A percentile compares a stretch with the other conserved stretches of the same genome.
These are phyloP conservation scores for Gynostemma pentaphyllum DNA, from an alignment of 306 rosid species.

Conservation along the genomic window DNA sequence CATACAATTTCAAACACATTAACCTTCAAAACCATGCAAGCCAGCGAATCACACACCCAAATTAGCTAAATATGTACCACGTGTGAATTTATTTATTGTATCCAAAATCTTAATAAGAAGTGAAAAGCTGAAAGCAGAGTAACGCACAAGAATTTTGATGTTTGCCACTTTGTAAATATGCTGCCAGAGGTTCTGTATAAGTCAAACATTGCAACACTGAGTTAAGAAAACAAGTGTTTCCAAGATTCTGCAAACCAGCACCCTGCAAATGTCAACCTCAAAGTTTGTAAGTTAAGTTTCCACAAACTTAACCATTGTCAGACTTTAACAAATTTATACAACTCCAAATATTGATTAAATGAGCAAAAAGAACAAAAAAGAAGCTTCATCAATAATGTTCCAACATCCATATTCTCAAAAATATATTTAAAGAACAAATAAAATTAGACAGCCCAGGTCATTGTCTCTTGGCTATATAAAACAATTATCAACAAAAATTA, in stretches of 20 bases:
- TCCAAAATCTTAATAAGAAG: neutral
- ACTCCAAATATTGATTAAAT: neutral
- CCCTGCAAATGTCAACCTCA: constrained; percentile 47
- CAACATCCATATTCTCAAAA: no score
- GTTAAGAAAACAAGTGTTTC: constrained; percentile 93
- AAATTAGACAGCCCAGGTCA: neutral
- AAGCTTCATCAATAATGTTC: no score
- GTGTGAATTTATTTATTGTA: neutral
- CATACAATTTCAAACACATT: neutral
- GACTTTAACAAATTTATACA: neutral
- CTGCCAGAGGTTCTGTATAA: constrained; percentile 90
- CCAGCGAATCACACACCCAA: neutral
- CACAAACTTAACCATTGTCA: no score
- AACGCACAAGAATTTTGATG: constrained; percentile 83
- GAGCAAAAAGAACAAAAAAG: no score
- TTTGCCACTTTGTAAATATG: constrained; percentile 91
- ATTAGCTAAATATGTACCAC: neutral
- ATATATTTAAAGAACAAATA: neutral
- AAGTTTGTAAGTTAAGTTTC: neutral
- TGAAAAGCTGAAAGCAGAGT: neutral
- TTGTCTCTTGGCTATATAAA: neutral
- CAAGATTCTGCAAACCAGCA: constrained; percentile 82
- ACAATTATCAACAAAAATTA: neutral
- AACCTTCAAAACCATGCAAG: no score
- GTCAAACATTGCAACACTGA: constrained; percentile 93